Percentiles rank a stretch among this genome's conserved stretches.
These are phyloP conservation scores for Ascoidea asiatica DNA, from an alignment of 805 yeast species.

Conservation along the genomic window DNA sequence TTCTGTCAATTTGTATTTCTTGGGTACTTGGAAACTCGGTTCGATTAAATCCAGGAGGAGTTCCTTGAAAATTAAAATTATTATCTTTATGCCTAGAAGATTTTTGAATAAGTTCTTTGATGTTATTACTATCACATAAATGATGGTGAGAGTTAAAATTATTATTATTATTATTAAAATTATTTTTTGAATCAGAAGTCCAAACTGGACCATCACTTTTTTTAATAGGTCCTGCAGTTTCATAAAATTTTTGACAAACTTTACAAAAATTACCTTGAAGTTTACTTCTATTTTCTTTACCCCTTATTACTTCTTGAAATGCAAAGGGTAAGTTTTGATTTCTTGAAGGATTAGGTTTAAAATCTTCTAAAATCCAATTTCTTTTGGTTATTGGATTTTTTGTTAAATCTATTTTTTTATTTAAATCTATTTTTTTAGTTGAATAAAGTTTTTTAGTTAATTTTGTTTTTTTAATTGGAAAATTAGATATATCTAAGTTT, in stretches of 20 bases:
- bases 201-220: background rate
- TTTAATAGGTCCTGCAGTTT: conserved; percentile 1
- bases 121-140: background rate
- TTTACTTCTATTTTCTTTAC: background rate
- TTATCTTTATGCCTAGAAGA: conserved; percentile 10
- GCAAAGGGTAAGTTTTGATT: conserved; percentile 13
- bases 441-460: too few relatives aligned
- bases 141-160: background rate
- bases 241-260: conserved; percentile 4
- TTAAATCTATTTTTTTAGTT: too few relatives aligned
- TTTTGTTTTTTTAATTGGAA: too few relatives aligned
- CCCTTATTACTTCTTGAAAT: conserved; percentile 9
- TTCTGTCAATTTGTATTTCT: conserved; percentile 12
- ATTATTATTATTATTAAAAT: background rate
- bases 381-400: conserved; percentile 12
- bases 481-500: too few relatives aligned
- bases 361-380: conserved; percentile 21
- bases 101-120: background rate
- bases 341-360: conserved; percentile 17
- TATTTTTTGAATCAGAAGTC: background rate
- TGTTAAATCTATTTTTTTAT: conserved; percentile 13
- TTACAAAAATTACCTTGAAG: conserved; percentile 2
- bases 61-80: conserved; percentile 17
- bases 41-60: conserved; percentile 20
- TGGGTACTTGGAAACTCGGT: conserved; percentile 22